phyloP scores from a whole-genome alignment of 768 basidiomycete species.

The Royoungia palumana region DNA sequence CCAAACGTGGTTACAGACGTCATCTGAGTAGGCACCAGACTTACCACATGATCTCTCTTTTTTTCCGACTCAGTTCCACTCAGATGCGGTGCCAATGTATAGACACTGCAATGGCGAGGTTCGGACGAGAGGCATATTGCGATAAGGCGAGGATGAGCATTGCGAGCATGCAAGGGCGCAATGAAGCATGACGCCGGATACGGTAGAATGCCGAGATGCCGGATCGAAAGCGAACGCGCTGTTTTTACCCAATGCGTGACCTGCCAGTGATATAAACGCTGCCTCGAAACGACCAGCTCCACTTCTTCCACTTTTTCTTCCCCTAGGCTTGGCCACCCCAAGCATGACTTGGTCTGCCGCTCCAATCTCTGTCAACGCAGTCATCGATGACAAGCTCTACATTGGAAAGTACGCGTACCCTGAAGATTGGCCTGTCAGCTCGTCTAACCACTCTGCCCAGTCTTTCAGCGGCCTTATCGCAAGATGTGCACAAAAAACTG shows the following conservation, averaged over 20 bases:
- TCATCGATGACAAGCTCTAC: slow-evolving; percentile 32
- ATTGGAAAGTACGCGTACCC: slow-evolving; percentile 35
- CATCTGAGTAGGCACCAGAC: not conserved
- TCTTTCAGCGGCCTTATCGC: slow-evolving; percentile 33
- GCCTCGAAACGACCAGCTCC: slow-evolving; percentile 9
- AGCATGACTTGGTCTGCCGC: slow-evolving; percentile 29
- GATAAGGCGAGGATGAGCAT: too few species aligned
- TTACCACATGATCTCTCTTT: slow-evolving; percentile 1
- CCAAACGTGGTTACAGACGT: not conserved
- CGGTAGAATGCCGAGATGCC: slow-evolving; percentile 23
- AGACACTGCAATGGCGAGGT: too few species aligned
- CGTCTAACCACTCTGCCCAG: slow-evolving; percentile 14
- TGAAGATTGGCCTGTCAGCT: not conserved
- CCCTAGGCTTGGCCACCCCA: not conserved
- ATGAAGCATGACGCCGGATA: not conserved
- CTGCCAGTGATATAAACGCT: slow-evolving; percentile 18
- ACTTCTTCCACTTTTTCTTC: slow-evolving; percentile 3
- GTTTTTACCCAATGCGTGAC: not conserved
- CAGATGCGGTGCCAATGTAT: too few species aligned
- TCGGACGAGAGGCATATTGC: too few species aligned
- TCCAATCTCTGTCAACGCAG: slow-evolving; percentile 25
- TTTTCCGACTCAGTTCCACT: not conserved
- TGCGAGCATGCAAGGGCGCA: not conserved
- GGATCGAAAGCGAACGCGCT: not conserved
- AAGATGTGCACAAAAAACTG: slow-evolving; percentile 26